phyloP scores from a whole-genome alignment of 495 filamentous ascomycete genomes.

The Xylaria acuta region DNA sequence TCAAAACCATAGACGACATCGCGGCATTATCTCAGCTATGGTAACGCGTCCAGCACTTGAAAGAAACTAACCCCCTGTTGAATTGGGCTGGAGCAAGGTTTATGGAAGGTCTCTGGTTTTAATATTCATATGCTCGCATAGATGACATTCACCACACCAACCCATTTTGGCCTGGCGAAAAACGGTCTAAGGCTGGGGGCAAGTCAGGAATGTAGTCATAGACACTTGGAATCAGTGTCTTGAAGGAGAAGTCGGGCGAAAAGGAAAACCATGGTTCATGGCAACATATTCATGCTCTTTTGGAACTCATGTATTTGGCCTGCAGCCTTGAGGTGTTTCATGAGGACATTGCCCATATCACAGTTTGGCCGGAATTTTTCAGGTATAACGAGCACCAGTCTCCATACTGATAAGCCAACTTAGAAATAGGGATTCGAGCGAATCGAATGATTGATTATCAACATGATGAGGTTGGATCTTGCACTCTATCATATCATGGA shows the following conservation, averaged over 20 bases:
- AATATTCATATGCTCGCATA: background rate
- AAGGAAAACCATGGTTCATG: background rate
- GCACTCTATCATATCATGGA: background rate
- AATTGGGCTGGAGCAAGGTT: background rate
- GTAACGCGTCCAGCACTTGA: background rate
- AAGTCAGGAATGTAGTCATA: background rate
- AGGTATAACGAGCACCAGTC: background rate
- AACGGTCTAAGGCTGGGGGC: background rate
- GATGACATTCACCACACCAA: conserved; percentile 1
- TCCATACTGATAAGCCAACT: background rate
- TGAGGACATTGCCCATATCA: background rate
- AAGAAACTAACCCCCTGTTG: background rate
- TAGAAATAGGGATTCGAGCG: background rate
- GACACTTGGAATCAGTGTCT: conserved; percentile 4
- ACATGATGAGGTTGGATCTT: background rate
- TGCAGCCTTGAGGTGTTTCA: background rate
- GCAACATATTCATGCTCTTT: background rate
- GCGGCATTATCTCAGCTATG: background rate
- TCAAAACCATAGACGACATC: background rate
- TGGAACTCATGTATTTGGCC: background rate
- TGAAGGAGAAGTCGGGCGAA: background rate
- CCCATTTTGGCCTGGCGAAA: background rate
- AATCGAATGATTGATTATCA: background rate
- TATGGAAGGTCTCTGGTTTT: background rate
- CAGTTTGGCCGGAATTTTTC: background rate